These are phyloP conservation scores for Ambrosia trifida DNA, from an alignment of 129 eudicot genomes.

Conservation along the genomic window DNA sequence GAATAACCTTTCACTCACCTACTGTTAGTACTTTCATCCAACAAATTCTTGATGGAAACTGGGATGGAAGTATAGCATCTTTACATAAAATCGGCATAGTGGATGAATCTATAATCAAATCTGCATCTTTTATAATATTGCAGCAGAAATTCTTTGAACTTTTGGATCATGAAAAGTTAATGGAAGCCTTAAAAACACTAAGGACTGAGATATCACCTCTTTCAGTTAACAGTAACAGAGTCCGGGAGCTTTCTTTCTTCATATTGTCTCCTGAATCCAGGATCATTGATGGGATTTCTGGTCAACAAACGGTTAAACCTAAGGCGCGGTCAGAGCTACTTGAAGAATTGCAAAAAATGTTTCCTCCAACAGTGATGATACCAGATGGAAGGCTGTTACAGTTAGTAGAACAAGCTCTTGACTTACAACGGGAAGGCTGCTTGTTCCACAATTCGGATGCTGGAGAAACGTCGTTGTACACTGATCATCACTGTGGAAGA, in stretches of 20 bases:
- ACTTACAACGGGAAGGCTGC: slow-evolving; percentile 69
- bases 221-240: slow-evolving; percentile 42
- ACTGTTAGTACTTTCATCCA: slow-evolving; percentile 53
- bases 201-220: slow-evolving; percentile 86
- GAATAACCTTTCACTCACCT: slow-evolving; percentile 60
- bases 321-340: slow-evolving; percentile 60
- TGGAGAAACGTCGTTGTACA: slow-evolving; percentile 63
- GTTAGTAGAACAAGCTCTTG: slow-evolving; percentile 90
- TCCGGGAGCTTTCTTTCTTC: slow-evolving; percentile 58
- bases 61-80: slow-evolving; percentile 74
- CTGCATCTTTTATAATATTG: slow-evolving; percentile 64
- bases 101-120: slow-evolving; percentile 57
- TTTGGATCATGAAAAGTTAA: slow-evolving; percentile 56
- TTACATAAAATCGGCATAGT: slow-evolving; percentile 57
- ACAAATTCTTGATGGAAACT: slow-evolving; percentile 71
- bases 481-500: slow-evolving; percentile 87
- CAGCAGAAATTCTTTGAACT: slow-evolving; percentile 85
- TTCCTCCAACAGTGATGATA: slow-evolving; percentile 81
- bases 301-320: slow-evolving; percentile 32
- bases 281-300: slow-evolving; percentile 34
- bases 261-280: slow-evolving; percentile 47
- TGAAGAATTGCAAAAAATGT: slow-evolving; percentile 59
- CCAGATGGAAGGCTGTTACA: slow-evolving; percentile 71
- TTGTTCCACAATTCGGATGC: slow-evolving; percentile 73
- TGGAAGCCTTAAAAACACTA: slow-evolving; percentile 80